phyloP scores from a whole-genome alignment of 768 basidiomycete genomes.

The Termitomyces sp. region DNA sequence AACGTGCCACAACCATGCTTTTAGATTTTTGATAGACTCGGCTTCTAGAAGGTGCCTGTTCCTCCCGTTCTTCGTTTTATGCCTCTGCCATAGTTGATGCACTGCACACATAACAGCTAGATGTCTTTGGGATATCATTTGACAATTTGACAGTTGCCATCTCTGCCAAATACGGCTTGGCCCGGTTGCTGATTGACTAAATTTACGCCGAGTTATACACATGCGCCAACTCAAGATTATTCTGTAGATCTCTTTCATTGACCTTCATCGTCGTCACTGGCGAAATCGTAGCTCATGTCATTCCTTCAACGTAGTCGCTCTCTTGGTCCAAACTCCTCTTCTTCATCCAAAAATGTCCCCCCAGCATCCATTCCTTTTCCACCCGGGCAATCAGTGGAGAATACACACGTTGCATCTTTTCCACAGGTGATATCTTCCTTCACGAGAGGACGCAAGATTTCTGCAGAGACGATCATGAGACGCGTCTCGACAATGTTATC shows the following conservation, averaged over 20 bases:
- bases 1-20: background rate
- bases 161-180: constrained; percentile 12
- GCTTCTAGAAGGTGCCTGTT: background rate
- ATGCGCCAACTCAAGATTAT: background rate
- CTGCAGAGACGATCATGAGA: constrained; percentile 16
- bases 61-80: background rate
- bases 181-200: constrained; percentile 11
- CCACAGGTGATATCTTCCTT: constrained; percentile 2
- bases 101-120: background rate
- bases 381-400: constrained; percentile 12
- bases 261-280: background rate
- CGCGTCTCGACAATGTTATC: constrained; percentile 22
- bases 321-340: constrained; percentile 1
- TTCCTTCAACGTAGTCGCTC: constrained; percentile 16
- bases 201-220: constrained; percentile 6
- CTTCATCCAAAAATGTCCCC: constrained; percentile 1
- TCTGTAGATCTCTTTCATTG: background rate
- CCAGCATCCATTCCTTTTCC: constrained; percentile 12
- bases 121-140: background rate
- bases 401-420: constrained; percentile 5
- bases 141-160: constrained; percentile 15
- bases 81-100: background rate
- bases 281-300: constrained; percentile 9
- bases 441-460: constrained; percentile 1
- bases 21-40: too few species aligned